These are phyloP conservation scores for Dactylis glomerata DNA, from an alignment of 176 grass and related monocot species.

Conservation along the genomic window DNA sequence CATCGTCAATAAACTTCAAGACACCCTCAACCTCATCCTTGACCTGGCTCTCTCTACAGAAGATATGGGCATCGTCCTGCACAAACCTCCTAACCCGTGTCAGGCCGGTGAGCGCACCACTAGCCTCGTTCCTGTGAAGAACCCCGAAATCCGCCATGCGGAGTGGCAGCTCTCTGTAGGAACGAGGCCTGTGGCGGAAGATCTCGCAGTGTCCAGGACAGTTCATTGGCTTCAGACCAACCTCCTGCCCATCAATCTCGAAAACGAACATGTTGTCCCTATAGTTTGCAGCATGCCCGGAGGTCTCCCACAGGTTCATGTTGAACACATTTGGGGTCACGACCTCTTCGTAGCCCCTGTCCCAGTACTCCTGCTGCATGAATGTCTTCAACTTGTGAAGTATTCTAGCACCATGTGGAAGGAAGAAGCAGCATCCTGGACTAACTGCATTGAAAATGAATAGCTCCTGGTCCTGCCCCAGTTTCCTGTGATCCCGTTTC, in stretches of 20 bases:
- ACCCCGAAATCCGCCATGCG: slow-evolving; percentile 94
- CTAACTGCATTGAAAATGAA: slow-evolving; percentile 75
- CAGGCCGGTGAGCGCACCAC: slow-evolving; percentile 88
- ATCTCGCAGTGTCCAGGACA: slow-evolving; percentile 93
- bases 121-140: slow-evolving; percentile 87
- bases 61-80: slow-evolving; percentile 97
- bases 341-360: slow-evolving; percentile 87
- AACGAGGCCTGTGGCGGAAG: slow-evolving; percentile 80
- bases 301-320: slow-evolving; percentile 96
- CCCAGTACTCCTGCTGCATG: slow-evolving; percentile 58
- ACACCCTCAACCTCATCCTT: slow-evolving; percentile 85
- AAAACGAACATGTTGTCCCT: slow-evolving; percentile 98
- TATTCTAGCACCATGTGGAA: slow-evolving; percentile 84
- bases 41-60: slow-evolving; percentile 91
- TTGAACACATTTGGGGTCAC: slow-evolving; percentile 85
- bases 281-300: slow-evolving; percentile 89
- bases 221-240: slow-evolving; percentile 95
- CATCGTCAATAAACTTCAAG: slow-evolving; percentile 76
- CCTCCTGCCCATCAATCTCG: slow-evolving; percentile 87
- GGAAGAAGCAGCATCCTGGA: slow-evolving; percentile 92
- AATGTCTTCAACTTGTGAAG: slow-evolving; percentile 92
- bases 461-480: not conserved
- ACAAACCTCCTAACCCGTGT: slow-evolving; percentile 94
- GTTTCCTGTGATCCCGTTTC: not conserved
- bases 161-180: slow-evolving; percentile 91